Evolutionary conservation across 305 asterid genomes (phyloP).

Genomic region (Plantago lanceolata): DNA sequence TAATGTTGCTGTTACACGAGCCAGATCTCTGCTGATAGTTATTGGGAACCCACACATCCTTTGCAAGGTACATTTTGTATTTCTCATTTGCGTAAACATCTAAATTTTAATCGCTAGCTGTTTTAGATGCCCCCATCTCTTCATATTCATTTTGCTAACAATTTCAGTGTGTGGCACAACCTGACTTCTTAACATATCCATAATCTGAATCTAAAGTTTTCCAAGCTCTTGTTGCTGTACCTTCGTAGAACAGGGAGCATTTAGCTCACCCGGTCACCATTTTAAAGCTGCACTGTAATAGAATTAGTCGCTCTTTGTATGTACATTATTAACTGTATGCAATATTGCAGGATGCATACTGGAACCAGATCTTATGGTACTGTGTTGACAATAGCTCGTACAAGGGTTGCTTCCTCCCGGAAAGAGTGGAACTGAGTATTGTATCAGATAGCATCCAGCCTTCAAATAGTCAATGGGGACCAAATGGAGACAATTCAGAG

Average conservation of each 20-base stretch:
- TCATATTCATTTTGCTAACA: neutral
- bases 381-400: slow-evolving; percentile 71
- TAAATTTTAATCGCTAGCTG: neutral
- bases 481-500: slow-evolving; percentile 3
- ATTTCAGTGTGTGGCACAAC: neutral
- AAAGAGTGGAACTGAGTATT: slow-evolving; percentile 29
- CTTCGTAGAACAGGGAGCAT: too few species aligned
- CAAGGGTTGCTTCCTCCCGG: slow-evolving; percentile 83
- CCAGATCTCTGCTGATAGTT: slow-evolving; percentile 69
- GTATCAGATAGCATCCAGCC: slow-evolving; percentile 24
- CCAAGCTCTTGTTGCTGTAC: too few species aligned
- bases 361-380: slow-evolving; percentile 86
- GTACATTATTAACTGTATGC: slow-evolving; percentile 22
- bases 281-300: neutral
- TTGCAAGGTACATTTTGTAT: slow-evolving; percentile 57
- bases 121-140: neutral
- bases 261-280: neutral
- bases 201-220: too few species aligned
- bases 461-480: slow-evolving; percentile 28
- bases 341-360: slow-evolving; percentile 58
- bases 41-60: slow-evolving; percentile 96
- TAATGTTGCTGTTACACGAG: slow-evolving; percentile 84
- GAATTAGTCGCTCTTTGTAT: slow-evolving; percentile 6
- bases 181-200: neutral
- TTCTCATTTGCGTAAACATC: neutral